phyloP scores from a whole-genome alignment of 768 basidiomycete genomes.

The Candolleomyces aberdarensis region DNA sequence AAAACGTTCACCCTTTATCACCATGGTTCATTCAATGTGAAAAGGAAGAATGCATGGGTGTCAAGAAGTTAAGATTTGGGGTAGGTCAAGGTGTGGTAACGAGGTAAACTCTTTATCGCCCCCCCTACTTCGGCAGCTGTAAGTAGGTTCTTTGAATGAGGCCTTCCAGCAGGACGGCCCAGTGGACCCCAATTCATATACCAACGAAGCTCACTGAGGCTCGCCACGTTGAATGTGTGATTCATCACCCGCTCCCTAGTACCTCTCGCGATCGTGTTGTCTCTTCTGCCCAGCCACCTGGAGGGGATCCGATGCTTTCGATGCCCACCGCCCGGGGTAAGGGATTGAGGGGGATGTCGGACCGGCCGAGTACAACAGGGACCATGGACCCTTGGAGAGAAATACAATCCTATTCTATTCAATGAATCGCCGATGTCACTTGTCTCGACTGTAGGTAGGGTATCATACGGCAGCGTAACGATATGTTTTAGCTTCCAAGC shows the following conservation, averaged over 20 bases:
- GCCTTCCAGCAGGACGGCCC: too few species aligned
- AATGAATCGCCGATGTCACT: background rate
- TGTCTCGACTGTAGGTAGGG: background rate
- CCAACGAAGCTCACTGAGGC: too few species aligned
- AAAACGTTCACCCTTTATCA: background rate
- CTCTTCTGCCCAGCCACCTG: background rate
- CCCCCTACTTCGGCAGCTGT: background rate
- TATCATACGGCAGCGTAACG: constrained; percentile 2
- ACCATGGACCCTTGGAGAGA: background rate
- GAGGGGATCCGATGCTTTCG: background rate
- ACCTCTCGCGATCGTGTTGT: background rate
- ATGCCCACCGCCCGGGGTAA: background rate
- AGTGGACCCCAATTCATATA: too few species aligned
- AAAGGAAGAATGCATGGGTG: background rate
- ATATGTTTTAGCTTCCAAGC: background rate
- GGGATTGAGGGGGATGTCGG: background rate
- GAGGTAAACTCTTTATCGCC: background rate
- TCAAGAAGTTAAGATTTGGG: background rate
- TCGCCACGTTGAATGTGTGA: too few species aligned
- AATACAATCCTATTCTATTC: background rate
- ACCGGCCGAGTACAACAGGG: background rate
- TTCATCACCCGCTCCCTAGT: too few species aligned
- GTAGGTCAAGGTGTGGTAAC: background rate
- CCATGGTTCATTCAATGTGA: background rate
- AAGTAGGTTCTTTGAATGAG: too few species aligned